phyloP scores from a whole-genome alignment of 495 filamentous ascomycete genomes.

The Daldinia loculata region DNA sequence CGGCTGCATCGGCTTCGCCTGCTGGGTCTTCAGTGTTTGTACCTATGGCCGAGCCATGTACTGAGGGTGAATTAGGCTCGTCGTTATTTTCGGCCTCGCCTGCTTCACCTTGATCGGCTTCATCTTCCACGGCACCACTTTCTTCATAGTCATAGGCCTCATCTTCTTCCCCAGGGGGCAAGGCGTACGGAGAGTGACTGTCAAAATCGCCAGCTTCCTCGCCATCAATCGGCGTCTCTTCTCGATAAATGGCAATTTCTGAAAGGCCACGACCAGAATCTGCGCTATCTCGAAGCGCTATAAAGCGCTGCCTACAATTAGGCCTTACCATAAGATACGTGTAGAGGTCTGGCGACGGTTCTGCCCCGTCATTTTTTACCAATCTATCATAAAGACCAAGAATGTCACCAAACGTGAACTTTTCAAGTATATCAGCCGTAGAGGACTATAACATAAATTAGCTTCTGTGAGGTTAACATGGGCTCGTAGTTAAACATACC shows the following conservation, averaged over 20 bases:
- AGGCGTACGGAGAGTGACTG: slow-evolving; percentile 20
- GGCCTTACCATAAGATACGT: slow-evolving; percentile 47
- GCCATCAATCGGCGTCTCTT: slow-evolving; percentile 27
- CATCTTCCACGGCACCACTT: background rate
- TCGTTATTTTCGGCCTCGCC: slow-evolving; percentile 35
- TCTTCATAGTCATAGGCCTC: slow-evolving; percentile 18
- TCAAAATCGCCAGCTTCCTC: slow-evolving; percentile 19
- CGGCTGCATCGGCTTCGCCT: background rate
- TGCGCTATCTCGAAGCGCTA: slow-evolving; percentile 46
- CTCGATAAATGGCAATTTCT: slow-evolving; percentile 44
- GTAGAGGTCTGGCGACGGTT: slow-evolving; percentile 37
- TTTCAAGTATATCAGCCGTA: slow-evolving; percentile 35
- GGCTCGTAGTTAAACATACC: slow-evolving; percentile 56
- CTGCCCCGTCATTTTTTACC: slow-evolving; percentile 45
- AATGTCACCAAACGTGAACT: slow-evolving; percentile 49
- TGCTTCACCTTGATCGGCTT: slow-evolving; percentile 17
- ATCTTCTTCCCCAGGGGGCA: slow-evolving; percentile 16
- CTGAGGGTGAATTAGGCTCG: slow-evolving; percentile 28
- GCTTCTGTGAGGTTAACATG: background rate
- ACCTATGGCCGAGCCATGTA: slow-evolving; percentile 12
- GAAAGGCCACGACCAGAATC: slow-evolving; percentile 44
- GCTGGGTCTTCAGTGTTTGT: background rate
- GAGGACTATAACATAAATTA: slow-evolving; percentile 43
- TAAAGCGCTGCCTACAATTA: slow-evolving; percentile 45
- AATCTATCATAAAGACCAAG: slow-evolving; percentile 51